Evolutionary conservation across 805 yeast genomes (phyloP).

Genomic region (Suhomyces faveliae): DNA sequence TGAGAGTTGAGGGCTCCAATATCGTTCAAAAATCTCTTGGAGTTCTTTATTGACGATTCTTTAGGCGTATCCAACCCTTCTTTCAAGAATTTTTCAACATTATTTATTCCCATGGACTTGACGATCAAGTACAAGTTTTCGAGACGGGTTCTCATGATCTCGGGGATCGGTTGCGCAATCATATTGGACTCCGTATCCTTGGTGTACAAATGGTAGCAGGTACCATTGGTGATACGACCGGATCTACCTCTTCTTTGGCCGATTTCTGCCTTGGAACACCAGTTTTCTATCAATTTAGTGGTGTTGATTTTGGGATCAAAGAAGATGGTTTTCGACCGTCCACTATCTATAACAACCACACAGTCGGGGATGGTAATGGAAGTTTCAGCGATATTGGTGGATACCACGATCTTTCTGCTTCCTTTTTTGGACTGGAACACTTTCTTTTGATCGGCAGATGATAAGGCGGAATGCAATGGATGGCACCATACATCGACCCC

Average conservation of each 20-base stretch:
- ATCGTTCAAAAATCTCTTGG: conserved; percentile 53
- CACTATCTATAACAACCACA: conserved; percentile 87
- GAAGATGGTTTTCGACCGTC: conserved; percentile 74
- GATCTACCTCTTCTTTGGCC: conserved; percentile 95
- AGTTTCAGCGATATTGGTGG: conserved; percentile 96
- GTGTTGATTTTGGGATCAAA: conserved; percentile 69
- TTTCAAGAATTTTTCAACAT: conserved; percentile 67
- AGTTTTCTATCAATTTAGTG: conserved; percentile 69
- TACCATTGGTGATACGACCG: conserved; percentile 89
- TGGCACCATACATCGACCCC: conserved; percentile 40
- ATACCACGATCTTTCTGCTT: conserved; percentile 72
- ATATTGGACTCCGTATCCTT: conserved; percentile 52
- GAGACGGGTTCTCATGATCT: conserved; percentile 77
- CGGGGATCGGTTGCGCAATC: conserved; percentile 81
- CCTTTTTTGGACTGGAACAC: conserved; percentile 61
- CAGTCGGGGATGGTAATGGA: conserved; percentile 95
- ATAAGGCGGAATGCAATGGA: conserved; percentile 86
- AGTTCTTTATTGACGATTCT: conserved; percentile 46
- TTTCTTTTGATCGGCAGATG: conserved; percentile 75
- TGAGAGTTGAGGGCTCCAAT: conserved; percentile 63
- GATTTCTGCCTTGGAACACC: conserved; percentile 89
- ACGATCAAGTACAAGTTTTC: conserved; percentile 82
- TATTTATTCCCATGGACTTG: conserved; percentile 80
- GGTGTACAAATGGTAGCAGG: conserved; percentile 79
- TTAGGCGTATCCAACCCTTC: conserved; percentile 84